Percentiles rank a stretch among this genome's conserved stretches.
phyloP scores from a whole-genome alignment of 2,329 filamentous ascomycete genomes.

The Spiromastix sp. region DNA sequence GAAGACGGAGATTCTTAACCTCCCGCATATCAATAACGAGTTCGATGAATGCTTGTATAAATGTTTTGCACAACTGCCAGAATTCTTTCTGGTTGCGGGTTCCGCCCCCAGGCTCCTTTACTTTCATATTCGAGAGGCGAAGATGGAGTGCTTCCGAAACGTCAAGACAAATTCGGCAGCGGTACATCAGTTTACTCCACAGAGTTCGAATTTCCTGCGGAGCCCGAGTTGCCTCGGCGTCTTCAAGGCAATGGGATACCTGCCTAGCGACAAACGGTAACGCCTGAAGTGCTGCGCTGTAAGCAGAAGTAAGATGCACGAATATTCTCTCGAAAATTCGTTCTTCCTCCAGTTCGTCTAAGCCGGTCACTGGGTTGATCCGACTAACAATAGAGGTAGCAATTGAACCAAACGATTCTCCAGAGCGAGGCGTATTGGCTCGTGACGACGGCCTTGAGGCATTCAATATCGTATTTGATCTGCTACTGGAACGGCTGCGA shows the following conservation, averaged over 20 bases:
- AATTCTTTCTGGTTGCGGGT: slow-evolving; percentile 48
- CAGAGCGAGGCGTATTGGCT: slow-evolving; percentile 65
- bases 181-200: slow-evolving; percentile 62
- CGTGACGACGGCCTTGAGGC: slow-evolving; percentile 37
- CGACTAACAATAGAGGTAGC: slow-evolving; percentile 38
- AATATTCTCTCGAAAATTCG: slow-evolving; percentile 74
- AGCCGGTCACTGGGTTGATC: slow-evolving; percentile 48
- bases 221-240: slow-evolving; percentile 50
- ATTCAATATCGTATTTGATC: slow-evolving; percentile 43
- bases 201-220: slow-evolving; percentile 51
- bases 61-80: slow-evolving; percentile 58
- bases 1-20: slow-evolving; percentile 36
- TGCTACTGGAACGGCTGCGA: slow-evolving; percentile 39
- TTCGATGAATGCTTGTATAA: slow-evolving; percentile 39
- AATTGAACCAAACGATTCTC: slow-evolving; percentile 59
- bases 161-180: slow-evolving; percentile 59
- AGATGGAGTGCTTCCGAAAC: slow-evolving; percentile 63
- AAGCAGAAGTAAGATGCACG: slow-evolving; percentile 61
- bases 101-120: slow-evolving; percentile 71
- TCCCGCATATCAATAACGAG: slow-evolving; percentile 38
- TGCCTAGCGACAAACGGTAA: slow-evolving; percentile 61
- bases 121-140: slow-evolving; percentile 66
- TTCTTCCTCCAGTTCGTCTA: slow-evolving; percentile 63
- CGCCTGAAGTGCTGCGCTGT: slow-evolving; percentile 60
- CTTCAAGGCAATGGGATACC: slow-evolving; percentile 53